Evolutionary conservation across 805 yeast genomes (phyloP).

Genomic region (Dipodascus geniculatus): DNA sequence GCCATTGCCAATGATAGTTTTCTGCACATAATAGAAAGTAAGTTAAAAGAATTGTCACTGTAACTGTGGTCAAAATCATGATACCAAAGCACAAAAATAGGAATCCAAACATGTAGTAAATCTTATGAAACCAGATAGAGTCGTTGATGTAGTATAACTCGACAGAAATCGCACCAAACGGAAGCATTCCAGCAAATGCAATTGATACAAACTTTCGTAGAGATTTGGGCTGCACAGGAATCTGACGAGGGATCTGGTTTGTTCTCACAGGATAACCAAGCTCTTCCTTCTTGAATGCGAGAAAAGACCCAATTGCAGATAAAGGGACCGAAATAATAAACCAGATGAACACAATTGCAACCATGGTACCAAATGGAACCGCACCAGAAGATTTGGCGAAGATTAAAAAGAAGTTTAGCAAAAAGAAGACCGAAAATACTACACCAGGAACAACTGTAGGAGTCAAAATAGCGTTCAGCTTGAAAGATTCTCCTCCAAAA

Average conservation of each 20-base stretch:
- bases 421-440: slow-evolving; percentile 49
- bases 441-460: slow-evolving; percentile 80
- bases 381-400: slow-evolving; percentile 83
- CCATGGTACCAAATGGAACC: slow-evolving; percentile 82
- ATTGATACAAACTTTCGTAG: slow-evolving; percentile 55
- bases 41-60: slow-evolving; percentile 68
- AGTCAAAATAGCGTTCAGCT: slow-evolving; percentile 67
- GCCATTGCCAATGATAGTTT: slow-evolving; percentile 97
- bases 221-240: slow-evolving; percentile 84
- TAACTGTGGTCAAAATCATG: slow-evolving; percentile 68
- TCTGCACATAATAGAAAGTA: slow-evolving; percentile 83
- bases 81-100: slow-evolving; percentile 77
- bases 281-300: slow-evolving; percentile 53
- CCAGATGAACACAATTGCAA: slow-evolving; percentile 76
- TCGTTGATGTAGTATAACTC: slow-evolving; percentile 88
- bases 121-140: slow-evolving; percentile 86
- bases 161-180: slow-evolving; percentile 89
- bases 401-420: slow-evolving; percentile 73
- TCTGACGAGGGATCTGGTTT: slow-evolving; percentile 92
- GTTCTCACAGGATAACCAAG: slow-evolving; percentile 72
- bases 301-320: slow-evolving; percentile 69
- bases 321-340: slow-evolving; percentile 74
- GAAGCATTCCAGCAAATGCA: slow-evolving; percentile 78
- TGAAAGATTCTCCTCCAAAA: slow-evolving; percentile 90
- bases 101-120: slow-evolving; percentile 97